These are phyloP conservation scores for Diutina ranongensis DNA, from an alignment of 1,139 yeast species.

Conservation along the genomic window DNA sequence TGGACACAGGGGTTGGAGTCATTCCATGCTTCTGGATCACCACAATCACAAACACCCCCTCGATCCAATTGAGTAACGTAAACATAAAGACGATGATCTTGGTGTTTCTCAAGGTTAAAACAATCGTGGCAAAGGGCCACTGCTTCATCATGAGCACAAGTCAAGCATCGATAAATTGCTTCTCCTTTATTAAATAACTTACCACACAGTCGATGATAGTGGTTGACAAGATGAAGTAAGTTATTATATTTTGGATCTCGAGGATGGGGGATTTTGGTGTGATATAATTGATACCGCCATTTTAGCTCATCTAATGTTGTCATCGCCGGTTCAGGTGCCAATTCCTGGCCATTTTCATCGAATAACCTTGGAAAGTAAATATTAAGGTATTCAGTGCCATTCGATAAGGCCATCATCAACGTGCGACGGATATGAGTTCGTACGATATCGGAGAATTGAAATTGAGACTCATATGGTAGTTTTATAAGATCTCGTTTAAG, in stretches of 20 bases:
- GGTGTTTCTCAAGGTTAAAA: constrained; percentile 58
- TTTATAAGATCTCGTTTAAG: constrained; percentile 20
- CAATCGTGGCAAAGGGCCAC: constrained; percentile 80
- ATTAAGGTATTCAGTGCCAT: constrained; percentile 35
- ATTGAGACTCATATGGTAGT: constrained; percentile 24
- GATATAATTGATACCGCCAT: constrained; percentile 20
- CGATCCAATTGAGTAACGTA: constrained; percentile 68
- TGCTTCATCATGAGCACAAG: constrained; percentile 79
- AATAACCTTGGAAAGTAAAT: constrained; percentile 37
- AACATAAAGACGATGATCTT: constrained; percentile 65
- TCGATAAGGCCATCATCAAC: constrained; percentile 39
- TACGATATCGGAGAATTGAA: constrained; percentile 22
- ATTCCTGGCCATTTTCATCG: constrained; percentile 3
- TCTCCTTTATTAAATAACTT: constrained; percentile 73
- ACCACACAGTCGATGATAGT: constrained; percentile 66
- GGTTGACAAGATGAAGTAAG: constrained; percentile 10
- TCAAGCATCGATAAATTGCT: constrained; percentile 71
- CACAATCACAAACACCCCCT: constrained; percentile 76
- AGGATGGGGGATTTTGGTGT: constrained; percentile 26
- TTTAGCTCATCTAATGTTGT: constrained; percentile 10
- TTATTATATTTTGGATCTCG: constrained; percentile 33
- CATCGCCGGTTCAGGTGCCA: background rate
- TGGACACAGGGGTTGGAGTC: constrained; percentile 22
- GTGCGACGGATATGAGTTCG: constrained; percentile 35
- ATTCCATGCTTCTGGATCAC: constrained; percentile 52